These are phyloP conservation scores for Saccharomycopsis vini DNA, from an alignment of 805 yeast species.

Conservation along the genomic window DNA sequence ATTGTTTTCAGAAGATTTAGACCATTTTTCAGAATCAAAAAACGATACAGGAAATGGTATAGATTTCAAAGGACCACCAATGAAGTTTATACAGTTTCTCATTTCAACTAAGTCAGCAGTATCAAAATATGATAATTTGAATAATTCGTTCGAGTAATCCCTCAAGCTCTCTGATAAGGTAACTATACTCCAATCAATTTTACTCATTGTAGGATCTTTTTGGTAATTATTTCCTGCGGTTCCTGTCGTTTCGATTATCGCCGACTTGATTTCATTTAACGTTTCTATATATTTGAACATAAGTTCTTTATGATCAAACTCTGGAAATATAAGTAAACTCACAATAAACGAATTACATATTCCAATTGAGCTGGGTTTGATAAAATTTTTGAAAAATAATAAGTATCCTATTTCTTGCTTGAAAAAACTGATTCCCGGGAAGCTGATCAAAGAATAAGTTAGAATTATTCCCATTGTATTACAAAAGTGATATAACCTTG, in stretches of 20 bases:
- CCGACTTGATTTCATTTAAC: neutral
- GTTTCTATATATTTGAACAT: neutral
- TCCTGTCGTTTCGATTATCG: neutral
- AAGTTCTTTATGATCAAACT: constrained; percentile 1
- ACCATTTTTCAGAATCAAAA: constrained; percentile 20
- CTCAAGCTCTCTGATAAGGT: constrained; percentile 33
- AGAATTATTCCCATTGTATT: constrained; percentile 30
- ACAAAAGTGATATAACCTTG: constrained; percentile 32
- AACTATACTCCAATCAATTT: constrained; percentile 27
- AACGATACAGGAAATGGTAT: constrained; percentile 27
- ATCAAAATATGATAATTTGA: constrained; percentile 29
- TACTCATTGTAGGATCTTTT: constrained; percentile 10
- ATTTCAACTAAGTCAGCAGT: constrained; percentile 27
- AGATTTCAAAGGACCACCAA: constrained; percentile 33
- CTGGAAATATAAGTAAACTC: neutral
- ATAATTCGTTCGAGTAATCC: constrained; percentile 33
- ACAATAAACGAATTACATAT: neutral
- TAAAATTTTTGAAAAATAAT: constrained; percentile 32
- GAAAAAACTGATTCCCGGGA: neutral
- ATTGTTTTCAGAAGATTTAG: no score
- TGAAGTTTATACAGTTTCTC: constrained; percentile 35
- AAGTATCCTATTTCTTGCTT: constrained; percentile 21
- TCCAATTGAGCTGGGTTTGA: constrained; percentile 1
- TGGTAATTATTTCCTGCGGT: neutral
- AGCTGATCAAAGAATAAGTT: constrained; percentile 24